Percentiles rank a stretch among this genome's conserved stretches.
phyloP scores from a whole-genome alignment of 208 protist species.

The Acanthamoeba culbertsoni region DNA sequence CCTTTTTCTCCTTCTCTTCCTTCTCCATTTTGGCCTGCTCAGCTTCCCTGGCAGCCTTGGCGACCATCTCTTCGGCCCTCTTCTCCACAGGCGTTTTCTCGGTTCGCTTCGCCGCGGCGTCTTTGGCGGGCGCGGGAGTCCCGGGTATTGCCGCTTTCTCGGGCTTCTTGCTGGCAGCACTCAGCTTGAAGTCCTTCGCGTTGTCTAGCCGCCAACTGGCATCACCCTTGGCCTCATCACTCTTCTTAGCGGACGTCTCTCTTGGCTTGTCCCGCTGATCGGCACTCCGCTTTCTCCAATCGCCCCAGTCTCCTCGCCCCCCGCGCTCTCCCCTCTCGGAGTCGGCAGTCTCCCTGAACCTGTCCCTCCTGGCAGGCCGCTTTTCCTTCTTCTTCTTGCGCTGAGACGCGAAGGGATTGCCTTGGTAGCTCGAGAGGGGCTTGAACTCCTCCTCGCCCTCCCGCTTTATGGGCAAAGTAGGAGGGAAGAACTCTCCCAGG shows the following conservation, averaged over 20 bases:
- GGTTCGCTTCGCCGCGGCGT: background rate
- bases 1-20: background rate
- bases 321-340: background rate
- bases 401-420: slow-evolving; percentile 21
- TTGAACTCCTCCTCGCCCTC: background rate
- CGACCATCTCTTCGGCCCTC: background rate
- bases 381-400: slow-evolving; percentile 35
- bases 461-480: background rate
- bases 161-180: background rate
- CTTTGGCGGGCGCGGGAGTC: background rate
- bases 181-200: background rate
- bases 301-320: background rate
- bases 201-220: background rate
- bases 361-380: background rate
- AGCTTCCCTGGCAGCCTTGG: background rate
- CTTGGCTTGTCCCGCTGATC: background rate
- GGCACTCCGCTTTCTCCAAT: background rate
- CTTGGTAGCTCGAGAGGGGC: background rate
- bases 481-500: background rate
- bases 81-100: background rate
- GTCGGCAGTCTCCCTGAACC: background rate
- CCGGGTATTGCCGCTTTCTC: background rate
- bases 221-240: background rate
- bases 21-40: slow-evolving; percentile 18
- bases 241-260: background rate